Base-by-base conservation (phyloP, 805 yeast genomes). In the Saccharomyces cerevisiae region DNA sequence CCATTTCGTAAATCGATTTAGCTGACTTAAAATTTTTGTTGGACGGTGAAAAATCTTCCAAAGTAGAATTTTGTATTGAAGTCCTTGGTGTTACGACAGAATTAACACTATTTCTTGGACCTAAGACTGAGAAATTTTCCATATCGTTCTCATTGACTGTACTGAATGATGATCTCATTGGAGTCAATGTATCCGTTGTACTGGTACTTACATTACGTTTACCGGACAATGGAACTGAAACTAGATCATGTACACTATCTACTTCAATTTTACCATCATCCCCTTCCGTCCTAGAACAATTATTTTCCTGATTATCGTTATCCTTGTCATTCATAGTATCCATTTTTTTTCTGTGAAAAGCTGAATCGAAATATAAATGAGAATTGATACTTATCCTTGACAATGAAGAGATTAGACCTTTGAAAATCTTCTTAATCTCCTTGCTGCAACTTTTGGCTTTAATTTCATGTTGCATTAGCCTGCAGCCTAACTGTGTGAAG, bases 361-460 rank as follows among this genome's bases (percentile, higher is more conserved):
- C 24, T 26, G 65, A 60, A 50, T 74, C 73, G 52, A 85, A 72
- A 64, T 80, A 85, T n/a, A 86, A 65, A 50, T 79, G 74, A 8
- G 88, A 86, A 62, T 83, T 83, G 54, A 85, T 79, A 55, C 83
- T 81, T 54, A 87, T 76, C 55, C 82, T 85, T 2, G 88, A 79
- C 54, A 82, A 76, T 1, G 84, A 73, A 8, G 76, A 70, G 0
- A 83, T 78, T 14, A 85, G 71, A 55, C 77, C 76, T 60, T 76
- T 80, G 59, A 85, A 66, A 41, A 80, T 69, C 52, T 73, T 73
- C 53, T 79, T 75, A 11, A 84, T 75, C 10, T 77, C 69, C 26
- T 67, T 69, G 51, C 80, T 79, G 54, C 75, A 73, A 32, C 76
- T 76, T 13, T 81, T 76, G 26, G 70, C 73, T 10, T 69, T 67